Evolutionary conservation across 148 eudicot genomes (phyloP).

Genomic region (Rhododendron simsii): DNA sequence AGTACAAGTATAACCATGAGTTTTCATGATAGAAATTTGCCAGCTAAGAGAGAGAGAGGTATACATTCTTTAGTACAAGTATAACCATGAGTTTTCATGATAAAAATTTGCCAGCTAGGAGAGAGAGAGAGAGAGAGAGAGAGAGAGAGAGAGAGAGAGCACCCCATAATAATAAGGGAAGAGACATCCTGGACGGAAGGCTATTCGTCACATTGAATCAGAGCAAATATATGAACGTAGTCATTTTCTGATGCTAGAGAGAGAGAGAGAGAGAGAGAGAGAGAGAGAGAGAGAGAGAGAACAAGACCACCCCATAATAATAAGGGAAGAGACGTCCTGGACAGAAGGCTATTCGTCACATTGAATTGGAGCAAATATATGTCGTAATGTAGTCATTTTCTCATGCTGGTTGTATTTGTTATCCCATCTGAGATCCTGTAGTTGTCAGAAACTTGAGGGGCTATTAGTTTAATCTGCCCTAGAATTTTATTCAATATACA

Average conservation of each 20-base stretch:
- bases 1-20: background rate
- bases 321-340: no score
- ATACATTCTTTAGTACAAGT: background rate
- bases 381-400: background rate
- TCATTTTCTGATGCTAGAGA: no score
- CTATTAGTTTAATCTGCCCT: background rate
- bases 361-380: background rate
- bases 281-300: background rate
- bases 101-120: background rate
- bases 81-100: background rate
- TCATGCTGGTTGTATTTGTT: background rate
- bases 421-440: background rate
- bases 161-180: no score
- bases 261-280: background rate
- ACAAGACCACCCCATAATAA: no score
- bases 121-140: background rate
- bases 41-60: slow-evolving; percentile 10
- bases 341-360: background rate
- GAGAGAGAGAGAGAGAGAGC: background rate
- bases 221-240: no score
- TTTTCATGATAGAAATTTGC: background rate
- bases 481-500: background rate
- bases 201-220: background rate
- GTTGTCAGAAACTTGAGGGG: background rate
- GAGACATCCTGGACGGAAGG: no score